These are phyloP conservation scores for Lepidium aucheri DNA, from an alignment of 345 rosid genomes.

Conservation along the genomic window DNA sequence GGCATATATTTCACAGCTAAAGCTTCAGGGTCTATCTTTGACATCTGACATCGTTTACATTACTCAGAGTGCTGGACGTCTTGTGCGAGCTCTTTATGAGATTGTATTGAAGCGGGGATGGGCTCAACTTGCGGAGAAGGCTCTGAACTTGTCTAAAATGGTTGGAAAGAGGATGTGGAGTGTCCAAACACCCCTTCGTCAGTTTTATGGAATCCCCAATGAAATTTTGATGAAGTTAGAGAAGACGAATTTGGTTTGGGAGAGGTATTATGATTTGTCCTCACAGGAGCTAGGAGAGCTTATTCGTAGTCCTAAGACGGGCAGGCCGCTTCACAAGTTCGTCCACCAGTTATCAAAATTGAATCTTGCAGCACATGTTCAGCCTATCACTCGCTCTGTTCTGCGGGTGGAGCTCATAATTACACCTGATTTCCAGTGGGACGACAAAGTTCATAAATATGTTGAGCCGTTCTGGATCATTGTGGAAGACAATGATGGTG, in stretches of 20 bases:
- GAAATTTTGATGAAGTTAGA: constrained; percentile 75
- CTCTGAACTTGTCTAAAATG: constrained; percentile 80
- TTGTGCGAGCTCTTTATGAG: constrained; percentile 74
- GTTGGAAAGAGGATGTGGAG: constrained; percentile 88
- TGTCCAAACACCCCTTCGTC: constrained; percentile 83
- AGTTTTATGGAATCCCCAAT: constrained; percentile 64
- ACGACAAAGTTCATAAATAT: constrained; percentile 71
- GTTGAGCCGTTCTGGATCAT: constrained; percentile 89
- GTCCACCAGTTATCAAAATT: constrained; percentile 80
- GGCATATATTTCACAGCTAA: constrained; percentile 74
- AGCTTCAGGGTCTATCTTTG: constrained; percentile 84
- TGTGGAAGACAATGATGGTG: constrained; percentile 86
- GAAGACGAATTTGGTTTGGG: constrained; percentile 86
- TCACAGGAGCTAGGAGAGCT: constrained; percentile 82
- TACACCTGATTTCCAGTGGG: constrained; percentile 89
- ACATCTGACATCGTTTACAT: constrained; percentile 84
- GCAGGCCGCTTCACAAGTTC: constrained; percentile 64
- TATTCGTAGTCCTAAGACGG: constrained; percentile 64
- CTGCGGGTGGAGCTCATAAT: constrained; percentile 68
- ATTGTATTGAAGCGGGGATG: constrained; percentile 82
- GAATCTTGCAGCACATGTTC: constrained; percentile 74
- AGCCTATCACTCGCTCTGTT: constrained; percentile 69
- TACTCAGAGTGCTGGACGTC: constrained; percentile 90
- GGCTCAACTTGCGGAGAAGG: constrained; percentile 81
- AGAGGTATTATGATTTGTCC: constrained; percentile 79